Base-by-base conservation (phyloP, 768 basidiomycete genomes). In the Suillus paluster region DNA sequence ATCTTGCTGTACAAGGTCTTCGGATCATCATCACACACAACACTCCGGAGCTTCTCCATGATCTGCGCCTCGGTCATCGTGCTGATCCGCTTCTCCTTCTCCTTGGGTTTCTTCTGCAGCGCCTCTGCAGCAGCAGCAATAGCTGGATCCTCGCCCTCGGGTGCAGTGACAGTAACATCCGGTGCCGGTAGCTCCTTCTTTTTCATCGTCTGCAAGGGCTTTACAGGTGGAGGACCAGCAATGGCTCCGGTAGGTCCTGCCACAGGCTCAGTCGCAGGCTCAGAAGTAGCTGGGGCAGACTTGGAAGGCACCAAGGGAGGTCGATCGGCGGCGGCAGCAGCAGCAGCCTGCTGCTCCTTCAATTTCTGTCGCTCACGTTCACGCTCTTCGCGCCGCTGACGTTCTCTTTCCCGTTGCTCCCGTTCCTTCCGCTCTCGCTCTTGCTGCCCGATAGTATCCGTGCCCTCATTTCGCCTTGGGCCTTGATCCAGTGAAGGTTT, bases 1-100 rank as follows among this genome's bases (percentile, higher is more conserved):
- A 98, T 97, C 83, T 97, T 98, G 69, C 90, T 92, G 76, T 98
- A 99, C 21, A 97, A 73, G 67, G 82, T 70, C 77, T 92, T 95
- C 25, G 97, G 97, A 73, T 99, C 97, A 23, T 94, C 89, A 46
- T 85, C 79, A 46, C 84, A 87, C 52, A 98, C 96, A 1, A 99
- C 95, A 65, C 87, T 87, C 66, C 94, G 82, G 67, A 99, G 80
- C 78, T 97, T 97, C 73, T 96, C 94, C 96, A 98, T 97, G 68
- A 99, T 96, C 80, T 99, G 97, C 54, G 90, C 91, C 77, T 99
- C 97, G 55, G 91, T 92, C 93, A 99, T 94, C 42, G 95, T 92
- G 66, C 93, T 95, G 68, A 98, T 97, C 64, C 97, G 84, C 78
- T 94, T 91, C 76, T 50, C 87, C 74, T 90, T 91, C 64, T 82